Base-by-base conservation (phyloP, 257 asterid species). In the Solanum paucissectum region DNA sequence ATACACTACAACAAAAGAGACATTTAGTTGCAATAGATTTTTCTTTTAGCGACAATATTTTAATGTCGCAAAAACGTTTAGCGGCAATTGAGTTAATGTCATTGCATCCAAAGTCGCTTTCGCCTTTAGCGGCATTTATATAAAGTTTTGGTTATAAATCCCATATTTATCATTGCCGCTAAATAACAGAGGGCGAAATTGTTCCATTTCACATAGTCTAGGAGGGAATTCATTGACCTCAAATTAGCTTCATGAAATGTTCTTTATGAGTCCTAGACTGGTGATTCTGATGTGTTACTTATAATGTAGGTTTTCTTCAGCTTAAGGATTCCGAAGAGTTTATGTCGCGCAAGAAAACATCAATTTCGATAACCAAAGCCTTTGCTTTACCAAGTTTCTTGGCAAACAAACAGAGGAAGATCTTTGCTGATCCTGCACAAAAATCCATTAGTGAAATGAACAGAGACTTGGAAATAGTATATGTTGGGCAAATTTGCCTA, bases 401-500 rank as follows among this genome's bases (percentile, higher is more conserved):
- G 92, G 87, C 90, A 5, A 87, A 86, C 79, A 96, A 95, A 87
- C 92, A 55, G 27, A 91, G 89, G 87, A 94, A 93, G 91, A 88
- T 96, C 58, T 89, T 88, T 38, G 96, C 94, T 10, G 98, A 96
- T 94, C 94, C 95, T 5, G 83, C 93, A 38, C 92, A 89, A 25
- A 95, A 94, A 89, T 92, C 94, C 20, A 88, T 92, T 9, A 58
- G 37, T 11, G 95, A 95, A 52, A 86, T 94, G 94, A 91, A 89
- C 55, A 86, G 88, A 21, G 95, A 94, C 90, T 92, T 96, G 88
- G 98, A 96, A 75, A 71, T 93, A 72, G 97, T 93, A 2, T 95
- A 96, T 12, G 93, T 94, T 44, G 99, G 99, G 23, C 97, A 95
- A 77, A 86, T 92, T 33, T 95, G 99, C 87, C 91, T 95, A 20